Evolutionary conservation across 2,329 filamentous ascomycete genomes (phyloP), one percentile per base, ranked within the genome.

Genomic region (Exophiala mesophila): DNA sequence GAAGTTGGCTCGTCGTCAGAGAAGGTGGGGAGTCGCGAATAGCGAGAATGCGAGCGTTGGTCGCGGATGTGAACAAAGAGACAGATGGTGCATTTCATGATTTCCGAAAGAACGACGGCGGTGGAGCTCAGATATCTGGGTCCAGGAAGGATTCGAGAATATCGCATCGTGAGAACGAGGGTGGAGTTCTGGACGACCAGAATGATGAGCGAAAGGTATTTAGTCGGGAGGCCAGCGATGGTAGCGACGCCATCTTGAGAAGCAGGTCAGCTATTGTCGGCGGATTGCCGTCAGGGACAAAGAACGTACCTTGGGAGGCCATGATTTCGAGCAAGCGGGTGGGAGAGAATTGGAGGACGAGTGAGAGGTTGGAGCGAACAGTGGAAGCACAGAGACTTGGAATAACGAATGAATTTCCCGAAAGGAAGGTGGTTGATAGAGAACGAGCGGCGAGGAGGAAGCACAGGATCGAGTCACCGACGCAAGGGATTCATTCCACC

Each of bases 51-150:
- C 21, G 40, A 35, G 7, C 37, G 39, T 30, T 49, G 47, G 21
- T 96, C 88, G 70, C 92, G 87, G 36, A 96, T 75, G 36, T 88
- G 85, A 62, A 95, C 82, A 4, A 83, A 86, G 28, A 95, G 70
- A 55, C 85, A 92, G 44, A 96, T 80, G 28, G 82, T 77, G 29
- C 96, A 77, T 67, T 97, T 97, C 57, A 96, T 77, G 37, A 96
- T 76, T 67, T 98, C 92, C 64, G 89, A 92, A 51, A 97, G 74
- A 60, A 97, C 86, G 39, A 98, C 88, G 23, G 90, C 89, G 8
- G 90, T 97, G 28, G 89, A 95, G 30, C 89, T 83, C 56, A 90
- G 86, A 66, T 96, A 97, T 62, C 88, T 82, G 59, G 88, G 86
- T 54, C 88, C 86, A 60, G 88, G 84, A 87, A 96, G 95, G 49